Evolutionary conservation across 805 yeast species (phyloP).

Genomic region (Pichia ethanolica): DNA sequence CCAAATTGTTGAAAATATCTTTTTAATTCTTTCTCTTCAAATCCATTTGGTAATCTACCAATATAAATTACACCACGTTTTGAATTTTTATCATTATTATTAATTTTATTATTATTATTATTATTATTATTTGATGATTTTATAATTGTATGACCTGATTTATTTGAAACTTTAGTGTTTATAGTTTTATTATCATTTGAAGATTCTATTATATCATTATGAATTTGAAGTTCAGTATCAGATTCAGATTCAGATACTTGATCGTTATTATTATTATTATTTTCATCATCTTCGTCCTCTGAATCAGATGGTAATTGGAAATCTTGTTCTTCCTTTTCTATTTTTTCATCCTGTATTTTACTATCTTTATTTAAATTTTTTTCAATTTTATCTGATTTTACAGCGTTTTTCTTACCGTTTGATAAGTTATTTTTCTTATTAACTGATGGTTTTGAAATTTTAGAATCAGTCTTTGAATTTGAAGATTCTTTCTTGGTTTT

Average conservation of each 20-base stretch:
- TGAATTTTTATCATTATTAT: conserved; percentile 10
- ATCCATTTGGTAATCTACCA: conserved; percentile 89
- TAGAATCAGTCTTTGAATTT: background rate
- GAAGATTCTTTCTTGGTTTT: too few relatives aligned
- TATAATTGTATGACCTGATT: conserved; percentile 20
- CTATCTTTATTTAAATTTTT: background rate
- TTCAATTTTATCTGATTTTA: background rate
- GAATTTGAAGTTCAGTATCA: conserved; percentile 3
- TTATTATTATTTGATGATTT: conserved; percentile 7
- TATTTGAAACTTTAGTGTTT: conserved; percentile 9
- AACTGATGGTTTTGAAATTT: too few relatives aligned
- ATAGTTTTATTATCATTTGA: background rate
- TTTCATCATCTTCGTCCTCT: conserved; percentile 12
- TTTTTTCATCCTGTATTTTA: background rate
- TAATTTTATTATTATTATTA: background rate
- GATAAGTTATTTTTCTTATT: background rate
- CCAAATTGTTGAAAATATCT: conserved; percentile 91
- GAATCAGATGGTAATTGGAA: conserved; percentile 15
- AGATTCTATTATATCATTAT: conserved; percentile 4
- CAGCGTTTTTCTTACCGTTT: conserved; percentile 2
- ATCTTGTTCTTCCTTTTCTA: conserved; percentile 12
- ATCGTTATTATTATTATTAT: conserved; percentile 12
- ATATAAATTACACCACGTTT: conserved; percentile 71
- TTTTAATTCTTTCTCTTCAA: conserved; percentile 72
- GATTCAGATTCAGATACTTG: conserved; percentile 12